Base-by-base conservation (phyloP, 352 stramenopile species). In the Phytophthora citricola region DNA sequence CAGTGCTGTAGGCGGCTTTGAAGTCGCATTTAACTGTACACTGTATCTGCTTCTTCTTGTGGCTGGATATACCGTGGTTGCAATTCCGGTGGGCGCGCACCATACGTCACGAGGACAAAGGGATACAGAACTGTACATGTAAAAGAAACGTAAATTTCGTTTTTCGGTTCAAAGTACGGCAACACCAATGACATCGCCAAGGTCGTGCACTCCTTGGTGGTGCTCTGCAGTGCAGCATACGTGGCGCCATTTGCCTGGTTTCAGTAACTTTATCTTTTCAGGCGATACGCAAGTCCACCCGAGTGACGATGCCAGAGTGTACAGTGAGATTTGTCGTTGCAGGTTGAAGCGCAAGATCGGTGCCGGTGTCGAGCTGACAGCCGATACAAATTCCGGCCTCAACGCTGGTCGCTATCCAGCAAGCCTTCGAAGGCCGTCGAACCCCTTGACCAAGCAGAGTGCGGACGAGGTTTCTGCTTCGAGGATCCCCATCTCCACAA, bases 341-440 rank as follows among this genome's bases (percentile, higher is more conserved):
- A 71, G 40, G 43, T 66, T 71, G 66, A 74, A 74, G 54, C 61
- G 66, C 66, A 74, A 74, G 54, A 66, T 71, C 40, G 17, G 31
- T 43, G 6, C 27, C 14, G 34, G 26, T 44, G 10, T 27, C 17
- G 22, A 34, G 39, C 22, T 24, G 15, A 52, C 20, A 31, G 34
- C n/a, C 20, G 10, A 29, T 59, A 24, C 26, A 29, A 53, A 22
- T 54, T 51, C 48, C 48, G 41, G 45, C 34, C 22, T 14, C 44
- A 5, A n/a, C 43, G 44, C 46, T 17, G 34, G 45, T 50, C 39
- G 3, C 47, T 11, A 14, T 12, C 31, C 12, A 0, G 36, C n/a
- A 32, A 54, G 31, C 14, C 8, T 17, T n/a, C 34, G 48, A 71
- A 66, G 31, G 2, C 12, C 40, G 43, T 46, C 47, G 29, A 65